Evolutionary conservation across 495 filamentous ascomycete genomes (phyloP), one percentile per base, ranked within the genome.

Genomic region (Hypoxylon intermedium): DNA sequence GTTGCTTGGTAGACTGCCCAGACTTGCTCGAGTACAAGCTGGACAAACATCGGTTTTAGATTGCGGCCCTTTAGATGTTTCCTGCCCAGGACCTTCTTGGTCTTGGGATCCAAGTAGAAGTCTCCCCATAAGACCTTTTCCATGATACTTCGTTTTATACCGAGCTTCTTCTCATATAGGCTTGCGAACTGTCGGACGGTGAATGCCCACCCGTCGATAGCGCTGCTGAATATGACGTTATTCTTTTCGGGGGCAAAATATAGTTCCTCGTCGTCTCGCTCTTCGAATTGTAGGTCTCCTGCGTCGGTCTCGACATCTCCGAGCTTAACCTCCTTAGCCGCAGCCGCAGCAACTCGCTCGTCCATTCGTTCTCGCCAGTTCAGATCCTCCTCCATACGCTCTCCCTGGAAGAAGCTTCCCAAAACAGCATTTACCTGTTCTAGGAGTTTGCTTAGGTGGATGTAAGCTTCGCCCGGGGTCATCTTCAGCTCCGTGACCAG

Each of bases 211-310:
- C 95, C 94, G 68, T 99, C 94, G 44, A 96, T 88, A 21, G 94
- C 94, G 68, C 92, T 97, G 77, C 92, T 90, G 65, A 99, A 99
- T 54, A 99, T 97, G 70, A 99, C 94, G 68, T 99, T 99, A 63
- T 97, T 94, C 67, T 93, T 96, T 71, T 98, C 95, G 0, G 94
- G 94, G 6, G 93, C 91, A 76, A 99, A 99, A 72, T 99, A 99
- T 28, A 99, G 83, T 70, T 96, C 93, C 66, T 98, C 94, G 70
- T 99, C 94, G 67, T 98, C 94, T 65, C 85, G 87, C 68, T 97
- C 94, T 70, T 97, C 87, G 56, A 90, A 99, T 49, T 89, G 84
- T 11, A 83, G 72, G 28, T 88, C 85, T 13, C 79, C 76, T 6
- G 74, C 71, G 20, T 82, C 84, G 64, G 79, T 78, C 60, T 83